Percentiles rank a stretch among this genome's conserved stretches.
Conservation (phyloP, 768 basidiomycete genomes). For the Boletus coccyginus region DNA sequence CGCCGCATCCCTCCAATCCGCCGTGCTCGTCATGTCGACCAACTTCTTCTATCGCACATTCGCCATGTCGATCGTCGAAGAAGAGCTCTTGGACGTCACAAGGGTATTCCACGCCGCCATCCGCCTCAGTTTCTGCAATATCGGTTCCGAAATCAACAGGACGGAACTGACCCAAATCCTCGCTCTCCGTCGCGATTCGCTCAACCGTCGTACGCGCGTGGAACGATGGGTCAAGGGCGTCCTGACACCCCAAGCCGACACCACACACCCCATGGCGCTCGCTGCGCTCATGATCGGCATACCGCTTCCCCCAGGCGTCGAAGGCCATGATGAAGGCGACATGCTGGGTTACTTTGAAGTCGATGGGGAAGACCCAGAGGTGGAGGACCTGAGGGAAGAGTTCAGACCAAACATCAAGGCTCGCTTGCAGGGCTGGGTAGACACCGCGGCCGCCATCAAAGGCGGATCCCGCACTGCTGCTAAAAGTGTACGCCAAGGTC, state of each 20-base stretch:
- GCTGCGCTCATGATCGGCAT: constrained; percentile 66
- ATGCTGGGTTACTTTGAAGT: constrained; percentile 50
- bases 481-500: constrained; percentile 43
- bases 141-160: constrained; percentile 41
- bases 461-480: constrained; percentile 37
- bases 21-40: constrained; percentile 39
- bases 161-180: constrained; percentile 46
- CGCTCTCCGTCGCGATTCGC: constrained; percentile 37
- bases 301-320: constrained; percentile 38
- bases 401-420: constrained; percentile 55
- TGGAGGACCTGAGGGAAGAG: constrained; percentile 60
- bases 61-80: constrained; percentile 46
- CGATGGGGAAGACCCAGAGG: constrained; percentile 50
- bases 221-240: constrained; percentile 52
- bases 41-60: constrained; percentile 24
- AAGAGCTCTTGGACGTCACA: constrained; percentile 49
- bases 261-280: constrained; percentile 53
- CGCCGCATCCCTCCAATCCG: constrained; percentile 42
- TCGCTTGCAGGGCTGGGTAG: constrained; percentile 58
- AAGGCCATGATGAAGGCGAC: constrained; percentile 43
- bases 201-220: constrained; percentile 45
- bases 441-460: constrained; percentile 37
- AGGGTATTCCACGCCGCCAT: constrained; percentile 43
- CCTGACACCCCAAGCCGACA: constrained; percentile 35
- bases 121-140: constrained; percentile 43